Evolutionary conservation across 2,329 filamentous ascomycete genomes (phyloP).

Genomic region (Pseudogymnoascus sp.): DNA sequence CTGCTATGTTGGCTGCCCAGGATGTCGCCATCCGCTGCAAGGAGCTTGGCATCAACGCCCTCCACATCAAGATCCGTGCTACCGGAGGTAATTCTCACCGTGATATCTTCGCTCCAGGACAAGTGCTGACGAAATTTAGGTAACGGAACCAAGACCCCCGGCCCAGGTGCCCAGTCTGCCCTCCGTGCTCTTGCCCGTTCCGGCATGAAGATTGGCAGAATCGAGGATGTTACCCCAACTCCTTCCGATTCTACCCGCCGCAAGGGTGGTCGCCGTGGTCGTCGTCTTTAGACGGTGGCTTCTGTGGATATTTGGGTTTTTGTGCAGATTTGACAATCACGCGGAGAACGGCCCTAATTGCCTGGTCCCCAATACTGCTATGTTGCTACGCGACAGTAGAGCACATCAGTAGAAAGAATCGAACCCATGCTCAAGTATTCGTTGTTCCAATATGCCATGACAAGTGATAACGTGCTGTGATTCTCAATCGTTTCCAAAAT

Average conservation of each 20-base stretch:
- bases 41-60: conserved; percentile 81
- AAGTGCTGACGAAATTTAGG: conserved; percentile 38
- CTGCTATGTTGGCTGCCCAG: conserved; percentile 99
- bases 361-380: conserved; percentile 55
- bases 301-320: conserved; percentile 32
- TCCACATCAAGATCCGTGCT: conserved; percentile 99
- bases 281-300: conserved; percentile 73
- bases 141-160: conserved; percentile 99
- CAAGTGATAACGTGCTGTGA: no score
- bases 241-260: conserved; percentile 98
- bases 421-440: conserved; percentile 4
- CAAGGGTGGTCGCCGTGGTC: conserved; percentile 99
- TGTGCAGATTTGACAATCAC: conserved; percentile 62
- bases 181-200: conserved; percentile 98
- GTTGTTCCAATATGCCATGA: not conserved
- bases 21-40: conserved; percentile 89
- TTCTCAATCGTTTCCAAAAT: not conserved
- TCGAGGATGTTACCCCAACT: conserved; percentile 98
- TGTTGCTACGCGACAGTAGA: conserved; percentile 39
- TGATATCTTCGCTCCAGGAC: not conserved
- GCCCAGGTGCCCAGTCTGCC: conserved; percentile 96
- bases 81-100: conserved; percentile 65
- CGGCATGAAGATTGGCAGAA: conserved; percentile 99
- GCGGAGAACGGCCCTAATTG: conserved; percentile 60
- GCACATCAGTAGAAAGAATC: conserved; percentile 24